A percentile compares a stretch with the other conserved stretches of the same genome.
phyloP scores from a whole-genome alignment of 176 grass and related monocot species.

The Paspalum vaginatum region DNA sequence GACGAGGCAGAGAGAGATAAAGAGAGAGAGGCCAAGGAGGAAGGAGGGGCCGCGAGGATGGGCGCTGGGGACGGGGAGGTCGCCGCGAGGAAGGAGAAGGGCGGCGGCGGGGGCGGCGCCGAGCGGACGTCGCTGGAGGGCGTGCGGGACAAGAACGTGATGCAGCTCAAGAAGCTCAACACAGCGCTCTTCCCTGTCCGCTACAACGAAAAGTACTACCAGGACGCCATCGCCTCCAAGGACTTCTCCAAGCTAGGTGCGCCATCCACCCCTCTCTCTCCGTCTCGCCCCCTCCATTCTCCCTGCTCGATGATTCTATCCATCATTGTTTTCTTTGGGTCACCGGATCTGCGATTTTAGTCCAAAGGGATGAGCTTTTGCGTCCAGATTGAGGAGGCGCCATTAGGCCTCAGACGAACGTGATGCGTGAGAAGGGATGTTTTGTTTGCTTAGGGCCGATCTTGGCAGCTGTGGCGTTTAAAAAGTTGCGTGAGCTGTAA shows the following conservation, averaged over 20 bases:
- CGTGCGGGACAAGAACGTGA: conserved; percentile 94
- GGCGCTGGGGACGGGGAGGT: conserved; percentile 37
- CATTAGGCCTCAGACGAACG: conserved; percentile 21
- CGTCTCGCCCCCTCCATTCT: not conserved
- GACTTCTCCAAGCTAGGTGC: conserved; percentile 97
- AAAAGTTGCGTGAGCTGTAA: not conserved
- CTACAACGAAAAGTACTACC: conserved; percentile 99
- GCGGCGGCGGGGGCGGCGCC: conserved; percentile 41
- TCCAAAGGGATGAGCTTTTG: not conserved
- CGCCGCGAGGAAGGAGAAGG: conserved; percentile 41
- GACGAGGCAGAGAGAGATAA: not conserved
- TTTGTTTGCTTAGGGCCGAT: conserved; percentile 26
- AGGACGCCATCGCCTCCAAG: conserved; percentile 79
- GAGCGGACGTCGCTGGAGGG: conserved; percentile 78
- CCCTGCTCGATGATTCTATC: not conserved
- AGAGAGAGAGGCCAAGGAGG: not conserved
- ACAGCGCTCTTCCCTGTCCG: conserved; percentile 90
- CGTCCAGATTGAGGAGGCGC: conserved; percentile 11
- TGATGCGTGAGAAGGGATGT: not conserved
- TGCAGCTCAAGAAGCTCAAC: conserved; percentile 99
- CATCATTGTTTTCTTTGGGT: not conserved
- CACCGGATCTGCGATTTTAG: conserved; percentile 39
- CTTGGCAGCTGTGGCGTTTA: conserved; percentile 16
- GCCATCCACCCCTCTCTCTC: not conserved
- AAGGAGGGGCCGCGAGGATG: conserved; percentile 21